These are phyloP conservation scores for Emergomyces orientalis DNA, from an alignment of 2,329 filamentous ascomycete species.

Conservation along the genomic window DNA sequence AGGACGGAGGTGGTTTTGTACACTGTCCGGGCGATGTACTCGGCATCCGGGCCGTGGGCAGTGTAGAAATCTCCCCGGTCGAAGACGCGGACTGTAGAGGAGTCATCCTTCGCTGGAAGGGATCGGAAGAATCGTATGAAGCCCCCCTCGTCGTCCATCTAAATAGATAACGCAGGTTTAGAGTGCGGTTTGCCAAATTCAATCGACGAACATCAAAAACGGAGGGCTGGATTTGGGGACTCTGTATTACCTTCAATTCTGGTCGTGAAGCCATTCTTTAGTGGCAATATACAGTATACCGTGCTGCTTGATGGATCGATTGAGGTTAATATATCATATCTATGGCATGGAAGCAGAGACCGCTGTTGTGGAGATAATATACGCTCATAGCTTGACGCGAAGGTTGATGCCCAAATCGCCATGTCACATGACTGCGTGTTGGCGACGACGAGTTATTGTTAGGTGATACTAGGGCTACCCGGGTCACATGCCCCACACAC, in stretches of 20 bases:
- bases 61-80: constrained; percentile 94
- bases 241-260: constrained; percentile 53
- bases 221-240: background rate
- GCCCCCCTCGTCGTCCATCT: constrained; percentile 93
- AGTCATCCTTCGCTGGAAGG: constrained; percentile 57
- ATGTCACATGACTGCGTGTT: constrained; percentile 6
- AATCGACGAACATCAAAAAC: background rate
- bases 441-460: constrained; percentile 10
- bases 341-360: background rate
- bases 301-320: background rate
- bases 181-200: constrained; percentile 8
- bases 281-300: constrained; percentile 12
- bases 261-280: constrained; percentile 62
- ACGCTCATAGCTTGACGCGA: background rate
- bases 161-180: constrained; percentile 8
- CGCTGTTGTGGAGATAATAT: background rate
- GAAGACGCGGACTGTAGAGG: constrained; percentile 71
- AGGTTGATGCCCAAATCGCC: background rate
- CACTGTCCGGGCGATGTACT: constrained; percentile 52
- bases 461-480: too few species aligned
- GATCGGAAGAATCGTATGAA: constrained; percentile 96
- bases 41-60: constrained; percentile 42
- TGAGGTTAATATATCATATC: background rate
- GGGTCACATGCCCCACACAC: too few species aligned
- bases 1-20: constrained; percentile 98